phyloP scores from a whole-genome alignment of 129 eudicot species.

The Pittosporum tobira region DNA sequence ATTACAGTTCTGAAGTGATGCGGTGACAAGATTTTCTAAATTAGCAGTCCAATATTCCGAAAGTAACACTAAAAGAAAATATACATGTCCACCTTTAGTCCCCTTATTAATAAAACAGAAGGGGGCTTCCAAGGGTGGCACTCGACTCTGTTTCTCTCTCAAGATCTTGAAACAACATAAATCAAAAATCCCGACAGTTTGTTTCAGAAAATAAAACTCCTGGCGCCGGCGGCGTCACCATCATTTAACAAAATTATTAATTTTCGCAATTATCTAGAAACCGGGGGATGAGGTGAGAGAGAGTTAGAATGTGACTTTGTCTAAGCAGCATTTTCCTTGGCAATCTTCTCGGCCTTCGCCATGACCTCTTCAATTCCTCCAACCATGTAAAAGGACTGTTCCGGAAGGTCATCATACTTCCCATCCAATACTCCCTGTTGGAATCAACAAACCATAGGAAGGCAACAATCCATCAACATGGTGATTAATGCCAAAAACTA shows the following conservation, averaged over 20 bases:
- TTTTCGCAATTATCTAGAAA: slow-evolving; percentile 38
- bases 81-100: slow-evolving; percentile 35
- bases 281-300: slow-evolving; percentile 12
- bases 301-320: slow-evolving; percentile 2
- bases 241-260: slow-evolving; percentile 31
- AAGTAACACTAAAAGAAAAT: slow-evolving; percentile 19
- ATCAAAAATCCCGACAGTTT: slow-evolving; percentile 27
- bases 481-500: background rate
- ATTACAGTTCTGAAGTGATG: background rate
- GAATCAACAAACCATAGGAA: background rate
- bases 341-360: slow-evolving; percentile 74
- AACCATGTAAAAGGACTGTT: slow-evolving; percentile 96
- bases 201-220: slow-evolving; percentile 30
- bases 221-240: slow-evolving; percentile 30
- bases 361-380: slow-evolving; percentile 96
- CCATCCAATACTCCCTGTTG: slow-evolving; percentile 53
- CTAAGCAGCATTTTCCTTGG: slow-evolving; percentile 63
- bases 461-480: background rate
- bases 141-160: slow-evolving; percentile 32
- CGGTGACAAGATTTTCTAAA: background rate
- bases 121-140: slow-evolving; percentile 28
- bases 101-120: slow-evolving; percentile 42
- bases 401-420: slow-evolving; percentile 85
- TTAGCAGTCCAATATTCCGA: background rate
- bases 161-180: slow-evolving; percentile 27